phyloP scores from a whole-genome alignment of 805 yeast genomes.

The Yueomyces sinensis region DNA sequence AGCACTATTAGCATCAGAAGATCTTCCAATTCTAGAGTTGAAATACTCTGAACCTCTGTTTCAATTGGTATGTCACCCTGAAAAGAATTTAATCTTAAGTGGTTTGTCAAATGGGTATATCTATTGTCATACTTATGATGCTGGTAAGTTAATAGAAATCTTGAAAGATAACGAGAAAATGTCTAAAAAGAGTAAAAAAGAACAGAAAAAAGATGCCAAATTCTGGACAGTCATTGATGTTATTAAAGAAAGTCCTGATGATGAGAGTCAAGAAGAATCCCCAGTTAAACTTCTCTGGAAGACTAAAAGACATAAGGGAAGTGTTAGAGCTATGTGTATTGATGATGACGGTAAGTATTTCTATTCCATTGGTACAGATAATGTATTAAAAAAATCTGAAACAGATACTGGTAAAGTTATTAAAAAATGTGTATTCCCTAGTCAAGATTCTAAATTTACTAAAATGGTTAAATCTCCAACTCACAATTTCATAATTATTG shows the following conservation, averaged over 20 bases:
- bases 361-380: conserved; percentile 69
- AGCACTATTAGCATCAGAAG: conserved; percentile 4
- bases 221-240: conserved; percentile 31
- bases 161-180: conserved; percentile 9
- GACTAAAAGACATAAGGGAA: conserved; percentile 81
- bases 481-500: conserved; percentile 35
- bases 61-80: conserved; percentile 67
- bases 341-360: conserved; percentile 37
- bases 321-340: conserved; percentile 63
- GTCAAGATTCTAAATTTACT: conserved; percentile 18
- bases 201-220: conserved; percentile 2
- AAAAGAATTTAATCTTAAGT: conserved; percentile 43
- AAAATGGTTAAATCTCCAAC: conserved; percentile 24
- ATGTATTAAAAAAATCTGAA: conserved; percentile 60
- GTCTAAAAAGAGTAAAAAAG: conserved; percentile 22
- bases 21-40: conserved; percentile 25
- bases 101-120: conserved; percentile 82
- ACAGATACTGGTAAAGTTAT: conserved; percentile 65
- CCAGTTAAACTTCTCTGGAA: conserved; percentile 45
- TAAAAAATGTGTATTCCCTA: conserved; percentile 30
- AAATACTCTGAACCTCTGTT: conserved; percentile 53
- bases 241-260: conserved; percentile 4
- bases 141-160: conserved; percentile 27
- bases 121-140: conserved; percentile 45
- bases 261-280: conserved; percentile 13